Conservation (phyloP, 2,329 filamentous ascomycete genomes). For the Ophiostoma sp. region DNA sequence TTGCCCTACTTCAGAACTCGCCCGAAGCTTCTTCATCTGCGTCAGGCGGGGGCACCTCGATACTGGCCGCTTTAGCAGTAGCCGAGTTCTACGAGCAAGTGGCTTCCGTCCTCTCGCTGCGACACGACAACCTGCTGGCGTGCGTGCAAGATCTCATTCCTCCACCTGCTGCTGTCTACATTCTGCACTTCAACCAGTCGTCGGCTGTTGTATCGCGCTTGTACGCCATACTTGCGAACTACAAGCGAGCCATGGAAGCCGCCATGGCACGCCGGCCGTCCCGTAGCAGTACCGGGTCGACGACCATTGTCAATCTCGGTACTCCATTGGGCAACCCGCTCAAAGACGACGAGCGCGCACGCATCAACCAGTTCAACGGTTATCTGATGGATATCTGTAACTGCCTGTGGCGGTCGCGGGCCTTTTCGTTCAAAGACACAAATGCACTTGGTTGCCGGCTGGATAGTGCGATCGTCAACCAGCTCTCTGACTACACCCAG, state of each 20-base stretch:
- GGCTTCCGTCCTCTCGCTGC: conserved; percentile 47
- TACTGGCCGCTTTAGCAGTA: conserved; percentile 46
- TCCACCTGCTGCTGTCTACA: conserved; percentile 62
- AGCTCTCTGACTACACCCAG: conserved; percentile 45
- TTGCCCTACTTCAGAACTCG: conserved; percentile 54
- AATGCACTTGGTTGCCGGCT: conserved; percentile 54
- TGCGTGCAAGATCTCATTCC: conserved; percentile 64
- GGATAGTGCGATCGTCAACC: conserved; percentile 40
- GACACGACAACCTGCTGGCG: conserved; percentile 43
- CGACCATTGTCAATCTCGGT: not conserved
- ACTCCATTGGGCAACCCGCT: conserved; percentile 25
- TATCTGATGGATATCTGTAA: conserved; percentile 86
- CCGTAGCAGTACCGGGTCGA: conserved; percentile 13
- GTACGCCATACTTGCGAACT: conserved; percentile 62
- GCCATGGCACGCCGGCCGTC: conserved; percentile 42
- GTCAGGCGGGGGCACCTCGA: conserved; percentile 17
- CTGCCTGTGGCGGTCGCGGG: conserved; percentile 69
- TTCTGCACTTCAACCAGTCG: conserved; percentile 61
- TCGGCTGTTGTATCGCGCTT: conserved; percentile 61
- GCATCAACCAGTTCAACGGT: conserved; percentile 69
- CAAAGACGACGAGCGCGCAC: conserved; percentile 49
- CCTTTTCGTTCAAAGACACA: conserved; percentile 60
- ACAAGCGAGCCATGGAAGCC: conserved; percentile 68
- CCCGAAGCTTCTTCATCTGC: conserved; percentile 35
- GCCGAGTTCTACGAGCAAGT: conserved; percentile 66